Conservation (phyloP, 1,284 basidiomycete genomes). For the Naganishia cerealis region DNA sequence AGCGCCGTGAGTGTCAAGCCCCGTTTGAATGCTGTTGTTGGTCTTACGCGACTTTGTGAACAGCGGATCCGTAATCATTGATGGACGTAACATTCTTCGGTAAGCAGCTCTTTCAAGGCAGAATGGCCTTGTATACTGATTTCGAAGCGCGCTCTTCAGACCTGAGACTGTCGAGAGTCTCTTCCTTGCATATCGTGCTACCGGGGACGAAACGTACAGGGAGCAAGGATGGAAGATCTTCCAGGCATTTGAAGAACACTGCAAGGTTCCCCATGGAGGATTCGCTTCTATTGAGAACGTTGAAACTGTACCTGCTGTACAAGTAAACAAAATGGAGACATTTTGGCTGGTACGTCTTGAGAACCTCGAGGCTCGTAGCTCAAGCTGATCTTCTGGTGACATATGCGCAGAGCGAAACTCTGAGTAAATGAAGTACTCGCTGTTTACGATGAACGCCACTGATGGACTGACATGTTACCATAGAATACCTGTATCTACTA, state of each 20-base stretch:
- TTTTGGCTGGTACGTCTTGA: constrained; percentile 68
- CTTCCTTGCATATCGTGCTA: constrained; percentile 80
- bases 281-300: constrained; percentile 85
- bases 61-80: constrained; percentile 48
- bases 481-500: constrained; percentile 82
- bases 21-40: neutral
- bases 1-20: constrained; percentile 59
- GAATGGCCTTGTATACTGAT: constrained; percentile 23
- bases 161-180: constrained; percentile 94
- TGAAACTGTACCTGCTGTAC: constrained; percentile 64
- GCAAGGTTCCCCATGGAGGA: constrained; percentile 71
- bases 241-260: constrained; percentile 81
- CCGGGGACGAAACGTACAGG: constrained; percentile 78
- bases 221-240: constrained; percentile 87
- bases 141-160: constrained; percentile 52
- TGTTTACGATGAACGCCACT: neutral
- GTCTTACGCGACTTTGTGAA: neutral
- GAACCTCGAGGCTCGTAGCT: neutral
- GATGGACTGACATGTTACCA: neutral
- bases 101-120: constrained; percentile 42
- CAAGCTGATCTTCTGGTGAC: neutral
- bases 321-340: constrained; percentile 91
- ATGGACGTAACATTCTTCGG: constrained; percentile 87
- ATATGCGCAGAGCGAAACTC: constrained; percentile 13
- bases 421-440: neutral